Evolutionary conservation across 805 yeast species (phyloP).

Genomic region (Yamadazyma akitaensis): DNA sequence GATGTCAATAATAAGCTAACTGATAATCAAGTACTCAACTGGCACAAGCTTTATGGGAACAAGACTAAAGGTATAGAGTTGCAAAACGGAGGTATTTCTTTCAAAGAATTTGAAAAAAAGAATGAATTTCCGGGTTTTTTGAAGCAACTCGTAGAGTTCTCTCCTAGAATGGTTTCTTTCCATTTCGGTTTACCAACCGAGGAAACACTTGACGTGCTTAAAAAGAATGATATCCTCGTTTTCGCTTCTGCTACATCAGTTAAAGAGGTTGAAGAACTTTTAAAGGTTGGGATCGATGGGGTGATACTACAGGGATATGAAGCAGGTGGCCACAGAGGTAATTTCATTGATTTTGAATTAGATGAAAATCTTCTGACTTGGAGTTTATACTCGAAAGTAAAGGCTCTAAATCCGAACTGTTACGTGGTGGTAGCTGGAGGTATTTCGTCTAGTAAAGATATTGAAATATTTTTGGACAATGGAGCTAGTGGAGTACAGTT

Average conservation of each 20-base stretch:
- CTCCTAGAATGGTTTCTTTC: slow-evolving; percentile 50
- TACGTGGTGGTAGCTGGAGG: slow-evolving; percentile 55
- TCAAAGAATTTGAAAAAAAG: slow-evolving; percentile 25
- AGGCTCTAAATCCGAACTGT: slow-evolving; percentile 11
- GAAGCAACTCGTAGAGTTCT: slow-evolving; percentile 17
- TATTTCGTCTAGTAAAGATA: slow-evolving; percentile 30
- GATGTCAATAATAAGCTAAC: slow-evolving; percentile 20
- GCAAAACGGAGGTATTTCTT: slow-evolving; percentile 25
- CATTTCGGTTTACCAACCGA: slow-evolving; percentile 49
- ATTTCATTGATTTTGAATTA: slow-evolving; percentile 23
- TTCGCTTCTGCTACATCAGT: slow-evolving; percentile 48
- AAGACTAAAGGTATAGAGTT: slow-evolving; percentile 10
- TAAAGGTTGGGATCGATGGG: slow-evolving; percentile 41
- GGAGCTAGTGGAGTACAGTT: slow-evolving; percentile 57
- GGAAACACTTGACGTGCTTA: slow-evolving; percentile 29
- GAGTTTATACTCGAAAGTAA: slow-evolving; percentile 23
- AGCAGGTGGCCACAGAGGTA: slow-evolving; percentile 67
- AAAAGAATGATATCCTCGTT: slow-evolving; percentile 36
- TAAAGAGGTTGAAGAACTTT: slow-evolving; percentile 35
- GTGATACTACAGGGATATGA: slow-evolving; percentile 55
- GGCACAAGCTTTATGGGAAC: slow-evolving; percentile 10
- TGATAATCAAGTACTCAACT: slow-evolving; percentile 16
- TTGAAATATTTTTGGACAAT: slow-evolving; percentile 25
- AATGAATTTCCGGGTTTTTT: slow-evolving; percentile 13
- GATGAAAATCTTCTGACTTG: slow-evolving; percentile 38